Base-by-base conservation (phyloP, 495 filamentous ascomycete species). In the Penicillium paradoxum region DNA sequence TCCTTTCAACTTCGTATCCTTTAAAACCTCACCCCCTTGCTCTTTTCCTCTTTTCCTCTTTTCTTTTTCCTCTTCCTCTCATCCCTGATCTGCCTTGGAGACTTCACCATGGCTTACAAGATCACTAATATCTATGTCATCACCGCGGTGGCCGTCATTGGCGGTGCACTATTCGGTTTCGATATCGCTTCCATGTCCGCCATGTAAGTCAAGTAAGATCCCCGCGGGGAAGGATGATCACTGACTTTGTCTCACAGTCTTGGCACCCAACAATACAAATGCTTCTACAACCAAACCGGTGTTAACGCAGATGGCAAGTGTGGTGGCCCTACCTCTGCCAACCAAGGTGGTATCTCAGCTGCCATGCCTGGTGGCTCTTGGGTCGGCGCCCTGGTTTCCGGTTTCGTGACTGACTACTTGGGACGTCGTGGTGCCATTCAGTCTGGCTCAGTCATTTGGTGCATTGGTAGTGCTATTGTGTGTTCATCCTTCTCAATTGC, bases 311-410 rank as follows among this genome's bases (percentile, higher is more conserved):
- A 68, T 1, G 45, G 60, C 25, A 41, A 40, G 6, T 82, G 79
- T 58, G 64, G 64, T 17, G 79, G 79, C 5, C 79, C 79, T 5
- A 70, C 69, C n/a, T 64, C 73, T 24, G 55, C 63, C 45, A 65
- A 73, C 11, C 77, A 79, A 59, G 79, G 81, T 53, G 80, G 79
- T 41, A 84, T 85, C 57, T 82, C 77, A 2, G 80, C 83, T 29
- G 73, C 84, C 49, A 90, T 90, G 85, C 81, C 86, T 30, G 85
- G 77, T 39, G 86, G 86, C 17, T 88, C 86, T 0, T 89, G 81
- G 70, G 51, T 88, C 11, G 86, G 81, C 50, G 83, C 87, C 30
- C 66, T 88, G 18, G 50, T 75, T 39, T 89, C 83, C 34, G 85
- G 84, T 43, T 79, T 79, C 51, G 51, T 87, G 5, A 84, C 84